A percentile compares a stretch with the other conserved stretches of the same genome.
Evolutionary conservation across 371 early-diverging fungal species (phyloP).

Genomic region (Apophysomyces variabilis): DNA sequence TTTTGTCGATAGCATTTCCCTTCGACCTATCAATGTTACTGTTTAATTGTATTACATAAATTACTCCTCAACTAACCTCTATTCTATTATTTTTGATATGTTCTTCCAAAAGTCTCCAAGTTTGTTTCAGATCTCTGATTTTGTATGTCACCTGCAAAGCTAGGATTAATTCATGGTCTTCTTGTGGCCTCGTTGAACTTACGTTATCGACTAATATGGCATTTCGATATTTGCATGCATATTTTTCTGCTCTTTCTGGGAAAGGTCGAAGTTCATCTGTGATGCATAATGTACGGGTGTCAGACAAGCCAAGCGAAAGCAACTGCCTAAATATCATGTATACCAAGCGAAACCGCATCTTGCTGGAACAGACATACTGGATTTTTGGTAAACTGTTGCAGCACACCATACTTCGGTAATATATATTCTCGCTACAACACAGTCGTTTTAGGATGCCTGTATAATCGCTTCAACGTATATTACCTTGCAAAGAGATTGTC

Average conservation of each 20-base stretch:
- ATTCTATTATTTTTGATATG: constrained; percentile 63
- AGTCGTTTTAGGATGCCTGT: not conserved
- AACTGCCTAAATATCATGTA: not conserved
- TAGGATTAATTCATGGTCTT: not conserved
- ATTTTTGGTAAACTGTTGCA: constrained; percentile 36
- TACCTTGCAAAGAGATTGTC: constrained; percentile 56
- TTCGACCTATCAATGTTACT: constrained; percentile 41
- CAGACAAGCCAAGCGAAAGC: not conserved
- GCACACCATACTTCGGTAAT: constrained; percentile 51
- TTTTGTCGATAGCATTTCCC: constrained; percentile 64
- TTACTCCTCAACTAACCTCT: constrained; percentile 45
- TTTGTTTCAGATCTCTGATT: constrained; percentile 26
- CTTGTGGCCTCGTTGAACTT: not conserved
- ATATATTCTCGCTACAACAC: constrained; percentile 62
- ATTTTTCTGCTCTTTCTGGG: constrained; percentile 40
- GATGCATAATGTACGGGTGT: not conserved
- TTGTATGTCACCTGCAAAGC: constrained; percentile 39
- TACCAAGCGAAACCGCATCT: constrained; percentile 15
- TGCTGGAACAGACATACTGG: constrained; percentile 25
- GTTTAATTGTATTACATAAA: not conserved
- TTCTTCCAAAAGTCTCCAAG: constrained; percentile 35
- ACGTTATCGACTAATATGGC: constrained; percentile 70
- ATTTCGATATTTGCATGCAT: constrained; percentile 48
- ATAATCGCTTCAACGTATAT: not conserved
- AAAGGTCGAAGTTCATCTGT: constrained; percentile 51